Evolutionary conservation across 2,329 filamentous ascomycete genomes (phyloP).

Genomic region (Xylariales sp.): DNA sequence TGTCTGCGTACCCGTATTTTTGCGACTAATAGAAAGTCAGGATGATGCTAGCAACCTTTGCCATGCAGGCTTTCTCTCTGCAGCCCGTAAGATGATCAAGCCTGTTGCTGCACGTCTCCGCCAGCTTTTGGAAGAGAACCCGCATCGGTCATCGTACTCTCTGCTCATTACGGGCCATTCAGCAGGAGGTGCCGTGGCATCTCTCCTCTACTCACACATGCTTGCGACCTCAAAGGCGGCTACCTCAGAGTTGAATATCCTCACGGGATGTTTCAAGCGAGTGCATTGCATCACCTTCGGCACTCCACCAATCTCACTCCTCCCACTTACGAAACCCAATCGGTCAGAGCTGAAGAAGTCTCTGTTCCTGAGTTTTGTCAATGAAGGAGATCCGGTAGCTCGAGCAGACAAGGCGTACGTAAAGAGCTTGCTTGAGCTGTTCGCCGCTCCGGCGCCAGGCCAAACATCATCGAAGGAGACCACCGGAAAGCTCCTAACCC

Average conservation of each 20-base stretch:
- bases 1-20: too few relatives aligned
- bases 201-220: constrained; percentile 79
- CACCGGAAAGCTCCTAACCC: constrained; percentile 9
- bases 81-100: constrained; percentile 68
- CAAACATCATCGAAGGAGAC: constrained; percentile 12
- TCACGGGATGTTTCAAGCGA: constrained; percentile 68
- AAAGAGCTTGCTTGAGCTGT: constrained; percentile 65
- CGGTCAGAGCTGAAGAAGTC: constrained; percentile 52
- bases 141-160: constrained; percentile 59
- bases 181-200: constrained; percentile 78
- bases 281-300: constrained; percentile 85
- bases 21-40: background rate
- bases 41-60: constrained; percentile 75
- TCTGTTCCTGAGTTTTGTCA: constrained; percentile 74
- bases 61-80: constrained; percentile 74
- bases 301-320: constrained; percentile 70
- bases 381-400: constrained; percentile 79
- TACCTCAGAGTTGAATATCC: constrained; percentile 62
- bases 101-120: constrained; percentile 68
- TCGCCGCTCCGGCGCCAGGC: constrained; percentile 54
- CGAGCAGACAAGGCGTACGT: constrained; percentile 75
- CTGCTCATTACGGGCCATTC: constrained; percentile 83
- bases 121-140: constrained; percentile 67
- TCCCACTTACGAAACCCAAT: constrained; percentile 60
- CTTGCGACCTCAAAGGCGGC: constrained; percentile 51